Percentiles rank a stretch among this genome's conserved stretches.
phyloP scores from a whole-genome alignment of 225 moss, liverwort and hornwort genomes.

The Bryoerythrophyllum caledonicum region DNA sequence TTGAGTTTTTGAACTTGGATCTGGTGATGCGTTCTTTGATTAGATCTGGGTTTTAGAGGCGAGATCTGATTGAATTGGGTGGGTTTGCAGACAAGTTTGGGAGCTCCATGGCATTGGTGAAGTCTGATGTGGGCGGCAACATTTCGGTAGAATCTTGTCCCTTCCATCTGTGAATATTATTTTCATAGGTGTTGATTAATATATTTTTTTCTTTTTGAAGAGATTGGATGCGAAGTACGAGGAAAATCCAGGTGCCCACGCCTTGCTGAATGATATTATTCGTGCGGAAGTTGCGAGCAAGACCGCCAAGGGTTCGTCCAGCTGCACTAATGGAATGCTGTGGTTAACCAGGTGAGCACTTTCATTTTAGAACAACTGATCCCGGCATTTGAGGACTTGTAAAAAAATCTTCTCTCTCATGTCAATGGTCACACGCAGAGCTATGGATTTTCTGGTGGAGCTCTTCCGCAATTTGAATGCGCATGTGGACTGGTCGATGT shows the following conservation, averaged over 20 bases:
- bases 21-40: neutral
- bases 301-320: slow-evolving; percentile 81
- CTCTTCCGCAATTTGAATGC: slow-evolving; percentile 78
- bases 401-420: slow-evolving; percentile 8
- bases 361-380: neutral
- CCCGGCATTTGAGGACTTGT: neutral
- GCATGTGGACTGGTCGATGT: slow-evolving; percentile 88
- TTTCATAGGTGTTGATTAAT: neutral
- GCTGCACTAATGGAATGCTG: slow-evolving; percentile 89
- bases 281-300: slow-evolving; percentile 75
- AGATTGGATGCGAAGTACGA: slow-evolving; percentile 78
- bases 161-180: too few relatives aligned
- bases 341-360: slow-evolving; percentile 82
- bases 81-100: slow-evolving; percentile 83
- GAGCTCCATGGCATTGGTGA: slow-evolving; percentile 79
- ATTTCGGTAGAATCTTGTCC: slow-evolving; percentile 53
- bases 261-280: slow-evolving; percentile 66
- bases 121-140: slow-evolving; percentile 92
- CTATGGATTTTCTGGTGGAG: slow-evolving; percentile 97
- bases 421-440: slow-evolving; percentile 43
- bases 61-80: slow-evolving; percentile 15
- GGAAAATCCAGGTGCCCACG: slow-evolving; percentile 59
- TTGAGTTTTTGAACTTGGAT: neutral
- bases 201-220: slow-evolving; percentile 30
- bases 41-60: slow-evolving; percentile 3